Base-by-base conservation (phyloP, 75 land plant genomes). In the Pinus tabuliformis region DNA sequence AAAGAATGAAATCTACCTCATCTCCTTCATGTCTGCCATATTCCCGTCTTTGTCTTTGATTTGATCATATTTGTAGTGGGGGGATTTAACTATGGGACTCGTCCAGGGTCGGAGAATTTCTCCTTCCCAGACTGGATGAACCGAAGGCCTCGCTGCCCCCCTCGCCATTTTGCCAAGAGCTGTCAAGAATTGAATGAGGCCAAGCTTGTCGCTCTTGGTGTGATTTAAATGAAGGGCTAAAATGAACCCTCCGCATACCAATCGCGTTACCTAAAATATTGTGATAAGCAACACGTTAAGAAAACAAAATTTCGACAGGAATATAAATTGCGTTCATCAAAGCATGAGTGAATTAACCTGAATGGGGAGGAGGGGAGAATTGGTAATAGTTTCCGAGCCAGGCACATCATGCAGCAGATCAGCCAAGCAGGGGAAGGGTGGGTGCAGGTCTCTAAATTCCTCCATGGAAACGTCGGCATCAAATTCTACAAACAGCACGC, bases 401-500 rank as follows among this genome's bases (percentile, higher is more conserved):
- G 83, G 79, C 59, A 86, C 78, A 45, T 82, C 78, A 60, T 12
- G 74, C 17, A 86, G 77, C 13, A 86, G 77, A 68, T 86, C 80
- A 2, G 73, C 78, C 15, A 78, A 33, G 73, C 70, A 74, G 3
- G 84, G 77, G 52, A 73, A 74, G 20, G 88, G 87, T 12, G 84
- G 87, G 14, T 66, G 78, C 8, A 79, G n/a, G 52, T 72, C 78
- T 5, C 83, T 83, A 57, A 86, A 73, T 13, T 81, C 61, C 3
- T 82, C 68, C 4, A 86, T 59, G 0, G 59, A 20, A 13, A 81
- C 78, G 49, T 84, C 80, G 20, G 71, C 84, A 42, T 82, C 81
- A 16, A 89, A 89, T 66, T 81, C 92, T 26, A 81, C 74, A 72
- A 87, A 90, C 80, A 84, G 0, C 39, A 85, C 85, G 0, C 92